Evolutionary conservation across 108 stramenopile species (phyloP).

Genomic region (Stephanodiscus triporus): DNA sequence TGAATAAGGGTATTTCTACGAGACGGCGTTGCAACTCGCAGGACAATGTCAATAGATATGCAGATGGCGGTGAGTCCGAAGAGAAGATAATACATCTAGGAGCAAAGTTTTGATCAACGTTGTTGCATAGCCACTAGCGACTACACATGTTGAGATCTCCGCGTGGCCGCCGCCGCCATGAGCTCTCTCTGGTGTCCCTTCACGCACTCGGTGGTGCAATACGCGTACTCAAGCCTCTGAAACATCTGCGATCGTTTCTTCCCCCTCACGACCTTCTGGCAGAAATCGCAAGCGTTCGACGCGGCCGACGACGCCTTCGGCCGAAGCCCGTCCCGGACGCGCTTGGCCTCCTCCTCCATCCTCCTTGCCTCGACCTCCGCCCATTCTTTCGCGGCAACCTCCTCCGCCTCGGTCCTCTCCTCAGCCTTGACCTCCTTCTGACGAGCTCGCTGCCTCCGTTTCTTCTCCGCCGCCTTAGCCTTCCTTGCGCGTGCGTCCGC

Average conservation of each 20-base stretch:
- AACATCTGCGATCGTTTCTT: constrained; percentile 75
- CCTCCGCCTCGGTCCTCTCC: constrained; percentile 53
- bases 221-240: constrained; percentile 73
- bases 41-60: too few species aligned
- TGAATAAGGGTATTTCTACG: constrained; percentile 10
- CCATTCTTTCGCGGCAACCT: constrained; percentile 39
- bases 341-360: constrained; percentile 54
- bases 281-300: constrained; percentile 80
- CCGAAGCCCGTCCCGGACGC: constrained; percentile 46
- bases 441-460: constrained; percentile 70
- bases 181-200: constrained; percentile 89
- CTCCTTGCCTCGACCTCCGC: constrained; percentile 33
- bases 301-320: constrained; percentile 43
- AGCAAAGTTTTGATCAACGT: too few species aligned
- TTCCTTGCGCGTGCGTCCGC: constrained; percentile 60
- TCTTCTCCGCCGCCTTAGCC: constrained; percentile 85
- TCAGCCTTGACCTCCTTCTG: constrained; percentile 77
- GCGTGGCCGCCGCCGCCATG: constrained; percentile 81
- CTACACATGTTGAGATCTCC: constrained; percentile 10
- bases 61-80: too few species aligned
- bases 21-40: too few species aligned
- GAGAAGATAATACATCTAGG: too few species aligned
- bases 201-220: constrained; percentile 86
- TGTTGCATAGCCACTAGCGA: too few species aligned
- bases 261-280: constrained; percentile 64